Evolutionary conservation across 345 rosid genomes (phyloP).

Genomic region (Lenwebbia sp.): DNA sequence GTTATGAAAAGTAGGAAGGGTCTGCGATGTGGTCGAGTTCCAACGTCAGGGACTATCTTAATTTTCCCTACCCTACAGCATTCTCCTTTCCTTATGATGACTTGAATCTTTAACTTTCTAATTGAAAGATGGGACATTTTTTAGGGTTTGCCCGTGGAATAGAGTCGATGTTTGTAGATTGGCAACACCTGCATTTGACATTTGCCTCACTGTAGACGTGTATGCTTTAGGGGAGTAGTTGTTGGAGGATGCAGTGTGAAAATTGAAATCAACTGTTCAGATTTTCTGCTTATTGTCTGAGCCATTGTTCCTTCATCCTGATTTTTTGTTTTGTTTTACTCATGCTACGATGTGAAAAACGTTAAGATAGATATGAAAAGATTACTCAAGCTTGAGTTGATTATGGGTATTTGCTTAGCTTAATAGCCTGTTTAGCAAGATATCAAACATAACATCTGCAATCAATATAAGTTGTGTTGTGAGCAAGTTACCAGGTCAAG

Average conservation of each 20-base stretch:
- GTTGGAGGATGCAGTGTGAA: background rate
- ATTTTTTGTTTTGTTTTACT: background rate
- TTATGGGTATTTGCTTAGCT: background rate
- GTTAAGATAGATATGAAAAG: background rate
- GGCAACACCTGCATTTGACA: background rate
- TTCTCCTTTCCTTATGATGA: background rate
- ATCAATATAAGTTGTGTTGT: background rate
- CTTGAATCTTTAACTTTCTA: background rate
- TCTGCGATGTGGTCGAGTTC: background rate
- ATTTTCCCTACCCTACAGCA: background rate
- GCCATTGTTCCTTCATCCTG: background rate
- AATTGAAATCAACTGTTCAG: background rate
- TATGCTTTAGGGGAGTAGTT: background rate
- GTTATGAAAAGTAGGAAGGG: background rate
- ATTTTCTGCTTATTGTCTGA: background rate
- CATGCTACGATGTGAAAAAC: background rate
- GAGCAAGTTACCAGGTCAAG: background rate
- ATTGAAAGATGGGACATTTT: background rate
- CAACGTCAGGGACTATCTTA: background rate
- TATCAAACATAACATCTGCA: background rate
- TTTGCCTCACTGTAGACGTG: background rate
- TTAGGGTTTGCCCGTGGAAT: background rate
- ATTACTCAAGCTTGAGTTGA: background rate
- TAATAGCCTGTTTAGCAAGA: background rate
- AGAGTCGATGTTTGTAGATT: background rate